Evolutionary conservation across 2,329 filamentous ascomycete genomes (phyloP), one percentile per base, ranked within the genome.

Genomic region (Dactylonectria macrodidyma): DNA sequence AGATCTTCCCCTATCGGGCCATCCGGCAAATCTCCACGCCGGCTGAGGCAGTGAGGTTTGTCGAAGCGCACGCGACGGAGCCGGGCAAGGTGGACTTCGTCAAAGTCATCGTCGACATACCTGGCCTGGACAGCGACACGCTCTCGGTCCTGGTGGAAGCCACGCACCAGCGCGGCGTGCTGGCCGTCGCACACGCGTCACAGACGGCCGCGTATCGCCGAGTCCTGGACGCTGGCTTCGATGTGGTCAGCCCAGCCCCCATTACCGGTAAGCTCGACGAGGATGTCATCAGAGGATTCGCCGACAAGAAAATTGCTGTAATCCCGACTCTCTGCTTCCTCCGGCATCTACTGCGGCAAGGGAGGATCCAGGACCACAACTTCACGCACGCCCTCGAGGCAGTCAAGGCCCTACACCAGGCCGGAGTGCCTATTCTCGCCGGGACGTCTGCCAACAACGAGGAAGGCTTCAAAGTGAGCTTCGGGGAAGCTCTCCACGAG

Each of bases 381-480:
- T 79, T 78, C 62, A 66, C 68, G 5, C 52, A 68, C 59, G 74
- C 76, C 3, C 50, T 75, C 7, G 65, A 59, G 10, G 75, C 73
- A 58, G 78, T 80, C 12, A 62, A 51, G 38, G 68, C 52, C 6
- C 76, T 76, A 56, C 57, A 77, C 59, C 47, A 62, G 5, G 76
- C 77, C 5, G 77, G 78, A 8, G 75, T 79, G 22, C 68, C 71
- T 5, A 76, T 81, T 33, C 66, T 77, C n/a, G 76, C 76, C 8
- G 79, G 79, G 4, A 79, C 79, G n/a, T 77, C 78, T 19, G 70
- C 78, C n/a, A 75, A 73, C 56, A 38, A 64, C 63, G 70, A 36
- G 58, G 72, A 33, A 2, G 55, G 51, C 1, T 10, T 26, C 3
- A 7, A 34, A 14, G 60, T 73, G 3, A 47, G 70, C 5, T 56